Evolutionary conservation across 2,329 filamentous ascomycete species (phyloP).

Genomic region (Zymoseptoria passerinii): DNA sequence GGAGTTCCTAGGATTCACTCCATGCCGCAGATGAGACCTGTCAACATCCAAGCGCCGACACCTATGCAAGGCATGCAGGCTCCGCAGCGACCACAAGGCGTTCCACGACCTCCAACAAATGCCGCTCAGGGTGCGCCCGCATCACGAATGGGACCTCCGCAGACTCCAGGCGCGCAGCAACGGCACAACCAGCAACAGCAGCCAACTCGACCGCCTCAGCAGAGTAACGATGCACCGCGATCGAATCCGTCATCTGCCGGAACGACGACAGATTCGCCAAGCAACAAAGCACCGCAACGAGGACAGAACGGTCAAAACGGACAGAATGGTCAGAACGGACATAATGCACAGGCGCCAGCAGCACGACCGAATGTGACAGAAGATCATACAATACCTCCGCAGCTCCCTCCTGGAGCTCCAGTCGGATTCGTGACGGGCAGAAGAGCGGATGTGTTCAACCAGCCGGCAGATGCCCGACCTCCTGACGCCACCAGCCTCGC

Average conservation of each 20-base stretch:
- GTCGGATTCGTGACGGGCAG: constrained; percentile 42
- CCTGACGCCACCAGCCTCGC: constrained; percentile 25
- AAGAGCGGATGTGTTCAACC: constrained; percentile 35
- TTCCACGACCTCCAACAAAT: constrained; percentile 16
- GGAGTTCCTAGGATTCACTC: constrained; percentile 24
- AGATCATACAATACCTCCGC: constrained; percentile 11
- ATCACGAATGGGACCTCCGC: constrained; percentile 22
- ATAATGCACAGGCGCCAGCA: neutral
- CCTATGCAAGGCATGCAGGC: constrained; percentile 17
- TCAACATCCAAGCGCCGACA: constrained; percentile 21
- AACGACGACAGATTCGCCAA: constrained; percentile 18
- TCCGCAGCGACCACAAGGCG: constrained; percentile 18
- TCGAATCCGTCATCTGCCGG: constrained; percentile 27
- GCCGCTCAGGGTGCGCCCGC: constrained; percentile 12
- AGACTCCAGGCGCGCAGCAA: constrained; percentile 23
- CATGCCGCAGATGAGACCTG: constrained; percentile 25
- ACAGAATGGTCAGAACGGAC: constrained; percentile 4
- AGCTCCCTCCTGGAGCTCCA: constrained; percentile 27
- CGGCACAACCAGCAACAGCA: constrained; percentile 16
- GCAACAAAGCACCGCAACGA: constrained; percentile 21
- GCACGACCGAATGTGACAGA: constrained; percentile 9
- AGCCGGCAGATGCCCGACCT: constrained; percentile 26
- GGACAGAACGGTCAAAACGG: constrained; percentile 7
- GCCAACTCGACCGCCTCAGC: constrained; percentile 6
- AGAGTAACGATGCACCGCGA: constrained; percentile 17